Conservation (phyloP, 2,329 filamentous ascomycete genomes). For the Neofusicoccum ribis region DNA sequence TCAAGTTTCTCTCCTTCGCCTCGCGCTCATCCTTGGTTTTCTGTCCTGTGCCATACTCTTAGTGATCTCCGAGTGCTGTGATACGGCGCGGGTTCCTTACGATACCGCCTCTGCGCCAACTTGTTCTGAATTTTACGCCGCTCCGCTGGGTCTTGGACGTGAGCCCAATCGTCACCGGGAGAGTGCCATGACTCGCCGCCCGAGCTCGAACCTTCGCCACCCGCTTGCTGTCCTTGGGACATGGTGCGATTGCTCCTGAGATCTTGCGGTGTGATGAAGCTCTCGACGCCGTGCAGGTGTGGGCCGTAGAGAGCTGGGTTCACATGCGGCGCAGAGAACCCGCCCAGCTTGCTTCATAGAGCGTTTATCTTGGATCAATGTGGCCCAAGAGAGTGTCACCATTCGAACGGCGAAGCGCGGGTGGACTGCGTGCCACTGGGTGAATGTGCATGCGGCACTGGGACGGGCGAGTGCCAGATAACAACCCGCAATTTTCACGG, state of each 20-base stretch:
- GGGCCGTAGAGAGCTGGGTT: background rate
- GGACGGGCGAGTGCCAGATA: background rate
- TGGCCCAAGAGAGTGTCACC: background rate
- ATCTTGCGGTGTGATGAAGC: background rate
- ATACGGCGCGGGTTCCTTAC: slow-evolving; percentile 49
- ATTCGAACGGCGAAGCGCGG: background rate
- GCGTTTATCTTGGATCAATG: background rate
- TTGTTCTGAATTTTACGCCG: slow-evolving; percentile 74
- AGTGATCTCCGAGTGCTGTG: background rate
- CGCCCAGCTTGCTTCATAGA: background rate
- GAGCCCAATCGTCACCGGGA: slow-evolving; percentile 54
- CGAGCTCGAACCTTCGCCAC: background rate
- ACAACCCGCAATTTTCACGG: background rate
- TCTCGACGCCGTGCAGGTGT: background rate
- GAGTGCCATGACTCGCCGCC: background rate
- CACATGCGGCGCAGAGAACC: background rate
- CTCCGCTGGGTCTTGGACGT: slow-evolving; percentile 69
- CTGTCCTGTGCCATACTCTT: slow-evolving; percentile 55
- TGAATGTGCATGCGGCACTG: background rate
- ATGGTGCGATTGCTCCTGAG: background rate
- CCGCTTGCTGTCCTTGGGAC: background rate
- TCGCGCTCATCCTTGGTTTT: slow-evolving; percentile 70
- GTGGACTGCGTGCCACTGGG: background rate
- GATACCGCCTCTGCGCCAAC: slow-evolving; percentile 73
- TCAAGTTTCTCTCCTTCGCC: slow-evolving; percentile 61